These are phyloP conservation scores for Russula vinacea DNA, from an alignment of 768 basidiomycete genomes.

Conservation along the genomic window DNA sequence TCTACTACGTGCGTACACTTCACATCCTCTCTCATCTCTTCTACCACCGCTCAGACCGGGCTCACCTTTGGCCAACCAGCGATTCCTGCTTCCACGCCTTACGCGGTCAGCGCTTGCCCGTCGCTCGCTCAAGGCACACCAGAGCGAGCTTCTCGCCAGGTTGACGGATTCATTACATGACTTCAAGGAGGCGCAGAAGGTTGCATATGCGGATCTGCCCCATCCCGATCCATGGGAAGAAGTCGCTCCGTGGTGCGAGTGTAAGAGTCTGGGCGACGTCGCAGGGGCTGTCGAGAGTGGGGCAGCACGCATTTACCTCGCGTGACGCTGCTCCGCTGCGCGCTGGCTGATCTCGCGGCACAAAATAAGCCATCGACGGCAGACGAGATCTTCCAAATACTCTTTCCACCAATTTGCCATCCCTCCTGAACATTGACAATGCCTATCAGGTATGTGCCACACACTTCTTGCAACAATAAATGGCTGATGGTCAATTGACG, in stretches of 20 bases:
- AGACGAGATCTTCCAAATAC: conserved; percentile 55
- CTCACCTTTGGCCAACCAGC: conserved; percentile 41
- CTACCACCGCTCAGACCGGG: not conserved
- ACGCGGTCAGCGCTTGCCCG: conserved; percentile 58
- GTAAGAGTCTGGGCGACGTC: conserved; percentile 46
- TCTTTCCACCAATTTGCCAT: conserved; percentile 55
- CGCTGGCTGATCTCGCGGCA: conserved; percentile 48
- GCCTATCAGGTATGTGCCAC: conserved; percentile 50
- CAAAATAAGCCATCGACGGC: conserved; percentile 46
- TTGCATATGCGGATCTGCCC: conserved; percentile 57
- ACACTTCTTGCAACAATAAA: no score
- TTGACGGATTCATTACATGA: conserved; percentile 55
- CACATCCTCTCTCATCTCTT: not conserved
- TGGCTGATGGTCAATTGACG: no score
- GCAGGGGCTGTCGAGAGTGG: conserved; percentile 28
- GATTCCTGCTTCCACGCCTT: conserved; percentile 66
- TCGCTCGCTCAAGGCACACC: conserved; percentile 57
- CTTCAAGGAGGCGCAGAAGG: conserved; percentile 53
- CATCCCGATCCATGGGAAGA: conserved; percentile 52
- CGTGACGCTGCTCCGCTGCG: conserved; percentile 61
- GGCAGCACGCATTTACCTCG: conserved; percentile 41
- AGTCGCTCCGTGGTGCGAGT: conserved; percentile 42
- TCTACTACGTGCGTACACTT: conserved; percentile 59
- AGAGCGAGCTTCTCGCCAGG: conserved; percentile 51
- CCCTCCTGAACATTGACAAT: conserved; percentile 52